phyloP scores from a whole-genome alignment of 2,329 filamentous ascomycete species.

The Hymenoscyphus occultus region DNA sequence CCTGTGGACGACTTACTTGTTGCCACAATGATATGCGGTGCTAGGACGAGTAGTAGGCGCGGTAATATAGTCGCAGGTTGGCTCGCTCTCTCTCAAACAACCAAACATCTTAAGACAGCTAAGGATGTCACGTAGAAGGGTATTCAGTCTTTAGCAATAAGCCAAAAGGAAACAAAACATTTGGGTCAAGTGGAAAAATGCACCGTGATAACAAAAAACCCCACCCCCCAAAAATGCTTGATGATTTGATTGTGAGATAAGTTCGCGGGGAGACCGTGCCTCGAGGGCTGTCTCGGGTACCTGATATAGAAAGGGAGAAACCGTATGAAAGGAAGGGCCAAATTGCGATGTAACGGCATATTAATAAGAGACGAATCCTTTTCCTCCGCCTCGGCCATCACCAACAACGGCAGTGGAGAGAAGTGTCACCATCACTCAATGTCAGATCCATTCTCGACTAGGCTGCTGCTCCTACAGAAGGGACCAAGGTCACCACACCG shows the following conservation, averaged over 20 bases:
- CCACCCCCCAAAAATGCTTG: constrained; percentile 12
- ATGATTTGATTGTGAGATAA: constrained; percentile 8
- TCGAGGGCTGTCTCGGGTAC: constrained; percentile 15
- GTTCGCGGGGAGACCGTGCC: constrained; percentile 12
- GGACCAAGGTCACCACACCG: constrained; percentile 11
- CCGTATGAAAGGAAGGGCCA: constrained; percentile 13
- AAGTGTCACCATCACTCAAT: constrained; percentile 12
- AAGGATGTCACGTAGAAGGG: constrained; percentile 7
- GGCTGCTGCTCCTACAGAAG: constrained; percentile 8
- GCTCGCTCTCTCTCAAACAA: neutral
- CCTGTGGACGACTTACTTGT: constrained; percentile 15
- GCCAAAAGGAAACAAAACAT: neutral
- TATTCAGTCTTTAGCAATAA: neutral
- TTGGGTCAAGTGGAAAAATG: constrained; percentile 3
- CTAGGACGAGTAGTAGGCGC: neutral
- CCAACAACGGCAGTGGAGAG: constrained; percentile 13
- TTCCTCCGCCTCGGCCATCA: constrained; percentile 14
- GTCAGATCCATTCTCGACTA: constrained; percentile 14
- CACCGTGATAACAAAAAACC: constrained; percentile 10
- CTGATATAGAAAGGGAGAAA: constrained; percentile 16
- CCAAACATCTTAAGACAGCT: constrained; percentile 10
- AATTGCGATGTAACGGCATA: constrained; percentile 15
- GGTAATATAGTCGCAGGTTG: constrained; percentile 6
- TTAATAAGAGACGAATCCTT: constrained; percentile 18
- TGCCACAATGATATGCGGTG: constrained; percentile 5